These are phyloP conservation scores for Teratosphaeria epicoccoides DNA, from an alignment of 2,329 filamentous ascomycete species.

Conservation along the genomic window DNA sequence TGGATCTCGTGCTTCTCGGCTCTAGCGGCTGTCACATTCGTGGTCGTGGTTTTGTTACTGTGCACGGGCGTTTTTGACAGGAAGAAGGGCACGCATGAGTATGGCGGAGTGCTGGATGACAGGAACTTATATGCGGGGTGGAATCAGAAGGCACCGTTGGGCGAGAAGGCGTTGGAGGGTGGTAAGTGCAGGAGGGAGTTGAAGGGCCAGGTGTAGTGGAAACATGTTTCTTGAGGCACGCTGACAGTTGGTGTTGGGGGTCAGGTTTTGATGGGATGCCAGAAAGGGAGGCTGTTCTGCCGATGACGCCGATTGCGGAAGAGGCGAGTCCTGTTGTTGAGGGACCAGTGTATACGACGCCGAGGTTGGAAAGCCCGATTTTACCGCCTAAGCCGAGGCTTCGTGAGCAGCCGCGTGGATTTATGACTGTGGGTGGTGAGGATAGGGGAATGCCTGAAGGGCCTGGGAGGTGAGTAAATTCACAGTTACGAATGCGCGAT, in stretches of 20 bases:
- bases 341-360: not conserved
- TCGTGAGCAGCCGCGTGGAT: not conserved
- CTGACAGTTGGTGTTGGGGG: not conserved
- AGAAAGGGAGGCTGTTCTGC: not conserved
- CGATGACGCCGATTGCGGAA: conserved; percentile 1
- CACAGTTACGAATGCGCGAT: not conserved
- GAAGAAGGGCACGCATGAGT: not conserved
- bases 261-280: not conserved
- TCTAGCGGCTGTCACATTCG: conserved; percentile 5
- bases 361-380: not conserved
- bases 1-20: conserved; percentile 6
- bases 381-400: no score
- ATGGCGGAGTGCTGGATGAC: conserved; percentile 4
- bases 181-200: not conserved
- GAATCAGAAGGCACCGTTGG: conserved; percentile 3
- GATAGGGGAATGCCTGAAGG: not conserved
- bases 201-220: not conserved
- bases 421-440: not conserved
- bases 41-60: conserved; percentile 3
- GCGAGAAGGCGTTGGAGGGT: not conserved
- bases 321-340: not conserved
- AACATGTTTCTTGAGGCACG: no score
- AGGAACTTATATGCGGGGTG: conserved; percentile 6
- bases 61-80: conserved; percentile 1
- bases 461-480: not conserved